Conservation (phyloP, 495 filamentous ascomycete species). For the Bombardia bombarda region DNA sequence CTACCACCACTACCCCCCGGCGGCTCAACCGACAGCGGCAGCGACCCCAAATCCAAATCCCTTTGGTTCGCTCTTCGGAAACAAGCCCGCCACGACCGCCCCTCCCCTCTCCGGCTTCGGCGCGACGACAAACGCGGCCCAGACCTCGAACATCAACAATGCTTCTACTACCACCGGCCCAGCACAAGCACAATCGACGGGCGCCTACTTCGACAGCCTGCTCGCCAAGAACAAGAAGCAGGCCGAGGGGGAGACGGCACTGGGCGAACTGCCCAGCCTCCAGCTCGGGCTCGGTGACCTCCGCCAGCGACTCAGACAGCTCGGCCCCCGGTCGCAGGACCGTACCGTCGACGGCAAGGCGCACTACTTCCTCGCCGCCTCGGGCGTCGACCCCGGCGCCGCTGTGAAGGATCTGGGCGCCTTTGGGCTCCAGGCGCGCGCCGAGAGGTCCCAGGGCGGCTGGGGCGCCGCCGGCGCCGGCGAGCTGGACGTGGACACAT, state of each 20-base stretch:
- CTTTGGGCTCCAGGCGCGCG: conserved; percentile 34
- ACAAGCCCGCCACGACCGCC: neutral
- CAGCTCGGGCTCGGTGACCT: conserved; percentile 85
- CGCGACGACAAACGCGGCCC: neutral
- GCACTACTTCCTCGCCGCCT: conserved; percentile 82
- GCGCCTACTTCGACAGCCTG: conserved; percentile 80
- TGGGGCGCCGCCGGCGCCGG: conserved; percentile 10
- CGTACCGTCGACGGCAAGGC: conserved; percentile 55
- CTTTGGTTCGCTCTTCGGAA: neutral
- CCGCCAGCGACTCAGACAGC: conserved; percentile 69
- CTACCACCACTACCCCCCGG: too few species aligned
- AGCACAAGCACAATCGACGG: conserved; percentile 24
- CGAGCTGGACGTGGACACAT: conserved; percentile 76
- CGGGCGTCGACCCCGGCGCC: conserved; percentile 72
- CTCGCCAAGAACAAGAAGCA: conserved; percentile 68
- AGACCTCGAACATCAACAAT: conserved; percentile 1
- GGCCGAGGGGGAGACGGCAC: conserved; percentile 41
- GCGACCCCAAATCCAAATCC: neutral
- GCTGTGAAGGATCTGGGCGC: conserved; percentile 69
- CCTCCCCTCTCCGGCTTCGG: neutral
- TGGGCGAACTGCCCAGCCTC: conserved; percentile 57
- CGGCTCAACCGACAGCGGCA: too few species aligned
- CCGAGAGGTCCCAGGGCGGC: conserved; percentile 21
- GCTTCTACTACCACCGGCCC: too few species aligned
- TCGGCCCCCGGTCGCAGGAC: conserved; percentile 51